A percentile compares a stretch with the other conserved stretches of the same genome.
These are phyloP conservation scores for Luffa aegyptiaca DNA, from an alignment of 306 rosid genomes.

Conservation along the genomic window DNA sequence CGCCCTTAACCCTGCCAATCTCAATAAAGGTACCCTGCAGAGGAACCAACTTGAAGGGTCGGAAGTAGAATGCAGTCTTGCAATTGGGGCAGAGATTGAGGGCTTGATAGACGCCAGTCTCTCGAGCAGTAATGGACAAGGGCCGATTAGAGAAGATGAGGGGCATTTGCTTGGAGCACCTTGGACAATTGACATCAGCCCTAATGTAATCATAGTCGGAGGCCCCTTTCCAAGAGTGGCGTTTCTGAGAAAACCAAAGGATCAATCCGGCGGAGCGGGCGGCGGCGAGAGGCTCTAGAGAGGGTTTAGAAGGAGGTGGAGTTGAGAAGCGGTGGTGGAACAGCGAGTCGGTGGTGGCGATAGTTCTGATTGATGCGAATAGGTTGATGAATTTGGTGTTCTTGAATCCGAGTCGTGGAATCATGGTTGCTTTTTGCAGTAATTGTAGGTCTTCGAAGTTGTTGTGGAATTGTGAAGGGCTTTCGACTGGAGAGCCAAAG, in stretches of 20 bases:
- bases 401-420: background rate
- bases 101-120: constrained; percentile 46
- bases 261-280: background rate
- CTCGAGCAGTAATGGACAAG: constrained; percentile 36
- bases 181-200: constrained; percentile 51
- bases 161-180: constrained; percentile 40
- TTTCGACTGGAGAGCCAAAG: background rate
- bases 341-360: background rate
- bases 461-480: background rate
- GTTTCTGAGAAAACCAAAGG: constrained; percentile 4
- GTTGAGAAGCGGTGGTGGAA: background rate
- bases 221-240: constrained; percentile 2
- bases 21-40: constrained; percentile 53
- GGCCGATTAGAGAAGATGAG: constrained; percentile 63
- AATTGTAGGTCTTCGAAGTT: background rate
- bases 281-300: background rate
- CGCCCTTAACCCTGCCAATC: constrained; percentile 39
- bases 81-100: constrained; percentile 51
- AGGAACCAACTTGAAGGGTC: constrained; percentile 53
- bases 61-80: constrained; percentile 54
- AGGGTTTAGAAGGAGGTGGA: background rate
- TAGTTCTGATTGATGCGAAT: background rate
- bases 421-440: background rate
- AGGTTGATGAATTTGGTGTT: background rate
- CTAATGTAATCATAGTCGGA: constrained; percentile 36